Evolutionary conservation across 441 rosid genomes (phyloP), one percentile per base, ranked within the genome.

Genomic region (Arabidopsis hybrid): DNA sequence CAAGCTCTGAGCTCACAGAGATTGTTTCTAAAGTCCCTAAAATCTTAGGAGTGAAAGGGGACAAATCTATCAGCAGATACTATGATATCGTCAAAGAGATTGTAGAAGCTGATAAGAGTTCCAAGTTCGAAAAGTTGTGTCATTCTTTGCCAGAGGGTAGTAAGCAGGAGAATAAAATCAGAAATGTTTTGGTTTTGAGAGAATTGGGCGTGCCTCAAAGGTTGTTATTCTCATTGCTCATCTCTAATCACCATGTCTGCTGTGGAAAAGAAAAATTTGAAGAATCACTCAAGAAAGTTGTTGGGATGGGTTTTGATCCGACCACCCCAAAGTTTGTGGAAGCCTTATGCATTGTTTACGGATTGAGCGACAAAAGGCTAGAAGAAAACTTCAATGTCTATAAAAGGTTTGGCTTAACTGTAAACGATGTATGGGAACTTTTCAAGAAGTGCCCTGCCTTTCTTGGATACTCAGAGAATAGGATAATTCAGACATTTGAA

Each of bases 161-260:
- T 3, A 74, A 26, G 14, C 14, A 56, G 9, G 60, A 36, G 67
- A 35, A 52, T 13, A 57, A 74, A 8, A 36, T n/a, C 8, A 53
- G 78, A 6, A 80, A 80, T 58, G 7, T 80, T 3, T 62, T 32
- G 21, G 51, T 42, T 60, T 59, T 83, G 52, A 75, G 74, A 71
- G 38, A 47, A 8, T 8, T 65, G 12, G 82, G 83, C 1, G 82
- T 83, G 31, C 76, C 83, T n/a, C 62, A 68, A 7, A 10, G 43
- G 3, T 8, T 12, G 3, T 64, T 74, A 3, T n/a, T 47, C 35
- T 7, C 29, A 21, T 55, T 78, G 39, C 61, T 81, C 14, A 21
- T 64, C 59, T 47, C 52, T 0, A 42, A 32, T 38, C 13, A 72
- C 73, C 3, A 14, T 12, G 49, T 60, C 35, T 13, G 57, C 29